Conservation (phyloP, 2,329 filamentous ascomycete genomes). For the Cercospora janseana region DNA sequence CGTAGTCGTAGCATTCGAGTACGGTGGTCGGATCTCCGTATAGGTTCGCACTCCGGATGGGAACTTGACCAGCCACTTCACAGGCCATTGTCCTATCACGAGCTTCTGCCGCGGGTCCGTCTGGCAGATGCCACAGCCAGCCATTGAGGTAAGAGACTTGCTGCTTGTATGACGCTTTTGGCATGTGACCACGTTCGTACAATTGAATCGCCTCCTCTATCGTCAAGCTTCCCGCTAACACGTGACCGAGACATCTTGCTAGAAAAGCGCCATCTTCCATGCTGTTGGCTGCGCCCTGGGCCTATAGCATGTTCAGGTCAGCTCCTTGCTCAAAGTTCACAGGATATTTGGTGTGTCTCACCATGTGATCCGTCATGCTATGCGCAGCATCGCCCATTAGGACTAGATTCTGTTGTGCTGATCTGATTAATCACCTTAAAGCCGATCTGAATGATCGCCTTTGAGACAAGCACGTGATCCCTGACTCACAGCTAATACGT, state of each 20-base stretch:
- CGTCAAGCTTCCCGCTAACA: constrained; percentile 37
- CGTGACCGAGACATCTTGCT: constrained; percentile 39
- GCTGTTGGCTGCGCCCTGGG: constrained; percentile 20
- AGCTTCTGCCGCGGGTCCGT: constrained; percentile 38
- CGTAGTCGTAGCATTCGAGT: constrained; percentile 43
- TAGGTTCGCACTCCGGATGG: constrained; percentile 42
- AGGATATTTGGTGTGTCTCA: constrained; percentile 36
- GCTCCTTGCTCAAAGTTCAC: constrained; percentile 20
- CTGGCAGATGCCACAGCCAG: constrained; percentile 39
- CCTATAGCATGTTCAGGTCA: too few relatives aligned
- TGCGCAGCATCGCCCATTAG: constrained; percentile 48
- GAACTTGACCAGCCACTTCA: constrained; percentile 39
- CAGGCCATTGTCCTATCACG: constrained; percentile 41
- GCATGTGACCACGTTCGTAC: constrained; percentile 46
- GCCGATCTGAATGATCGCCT: too few relatives aligned
- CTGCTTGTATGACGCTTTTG: constrained; percentile 45
- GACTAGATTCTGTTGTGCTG: constrained; percentile 44
- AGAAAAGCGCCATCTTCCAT: constrained; percentile 38
- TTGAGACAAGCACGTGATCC: too few relatives aligned
- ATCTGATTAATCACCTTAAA: too few relatives aligned
- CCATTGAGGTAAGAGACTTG: constrained; percentile 45
- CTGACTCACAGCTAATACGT: too few relatives aligned
- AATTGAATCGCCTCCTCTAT: constrained; percentile 40
- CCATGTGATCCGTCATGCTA: constrained; percentile 46
- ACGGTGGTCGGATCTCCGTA: constrained; percentile 43